These are phyloP conservation scores for Septoria petroselini DNA, from an alignment of 2,329 filamentous ascomycete species.

Conservation along the genomic window DNA sequence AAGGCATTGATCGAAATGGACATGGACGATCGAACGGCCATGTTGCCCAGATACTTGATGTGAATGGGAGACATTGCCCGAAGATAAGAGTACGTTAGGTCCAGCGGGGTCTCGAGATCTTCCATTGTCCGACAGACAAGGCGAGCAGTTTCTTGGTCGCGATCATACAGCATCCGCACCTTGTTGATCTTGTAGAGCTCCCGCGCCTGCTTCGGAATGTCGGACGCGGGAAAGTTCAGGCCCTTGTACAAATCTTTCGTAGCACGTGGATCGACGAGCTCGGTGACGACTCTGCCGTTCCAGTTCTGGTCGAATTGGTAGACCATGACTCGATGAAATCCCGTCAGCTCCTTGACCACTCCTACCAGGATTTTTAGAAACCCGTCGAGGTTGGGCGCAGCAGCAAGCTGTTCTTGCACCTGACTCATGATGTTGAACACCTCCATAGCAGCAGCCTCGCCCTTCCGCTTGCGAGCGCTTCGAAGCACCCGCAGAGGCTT, in stretches of 20 bases:
- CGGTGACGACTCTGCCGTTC: slow-evolving; percentile 84
- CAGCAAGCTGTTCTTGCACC: slow-evolving; percentile 79
- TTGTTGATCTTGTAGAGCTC: slow-evolving; percentile 91
- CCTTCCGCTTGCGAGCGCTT: slow-evolving; percentile 69
- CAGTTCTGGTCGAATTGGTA: slow-evolving; percentile 83
- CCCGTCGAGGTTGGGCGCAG: slow-evolving; percentile 64
- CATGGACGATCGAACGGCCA: slow-evolving; percentile 92
- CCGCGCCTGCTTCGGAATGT: slow-evolving; percentile 79
- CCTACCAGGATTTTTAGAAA: slow-evolving; percentile 81
- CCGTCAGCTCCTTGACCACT: slow-evolving; percentile 83
- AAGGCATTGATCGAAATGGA: slow-evolving; percentile 90
- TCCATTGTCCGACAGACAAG: slow-evolving; percentile 74
- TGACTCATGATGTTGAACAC: slow-evolving; percentile 91
- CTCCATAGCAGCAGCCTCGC: slow-evolving; percentile 80
- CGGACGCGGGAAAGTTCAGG: slow-evolving; percentile 81
- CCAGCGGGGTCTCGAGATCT: slow-evolving; percentile 71
- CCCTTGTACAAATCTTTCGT: slow-evolving; percentile 84
- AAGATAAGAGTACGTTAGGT: slow-evolving; percentile 80
- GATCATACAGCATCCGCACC: slow-evolving; percentile 80
- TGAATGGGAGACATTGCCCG: slow-evolving; percentile 90
- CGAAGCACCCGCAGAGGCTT: slow-evolving; percentile 73
- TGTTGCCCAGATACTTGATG: slow-evolving; percentile 80
- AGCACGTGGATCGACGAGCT: slow-evolving; percentile 74
- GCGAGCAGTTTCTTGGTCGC: slow-evolving; percentile 73
- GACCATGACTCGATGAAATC: slow-evolving; percentile 89